These are phyloP conservation scores for Glarea lozoyensis DNA, from an alignment of 495 filamentous ascomycete genomes.

Conservation along the genomic window DNA sequence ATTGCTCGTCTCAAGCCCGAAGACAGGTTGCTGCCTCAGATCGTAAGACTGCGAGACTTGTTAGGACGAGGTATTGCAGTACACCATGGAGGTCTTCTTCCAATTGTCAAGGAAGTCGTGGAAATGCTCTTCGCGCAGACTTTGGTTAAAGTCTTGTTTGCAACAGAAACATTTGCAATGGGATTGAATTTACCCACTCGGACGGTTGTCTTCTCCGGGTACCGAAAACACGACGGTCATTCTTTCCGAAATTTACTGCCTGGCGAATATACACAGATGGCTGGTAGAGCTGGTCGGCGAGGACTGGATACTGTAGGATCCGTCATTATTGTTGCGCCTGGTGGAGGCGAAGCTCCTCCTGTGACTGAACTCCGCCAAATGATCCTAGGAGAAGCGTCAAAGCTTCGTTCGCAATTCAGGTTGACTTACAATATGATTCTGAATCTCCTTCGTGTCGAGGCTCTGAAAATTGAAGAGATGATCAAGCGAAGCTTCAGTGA, in stretches of 20 bases:
- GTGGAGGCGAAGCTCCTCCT: conserved; percentile 82
- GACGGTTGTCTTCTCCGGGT: conserved; percentile 96
- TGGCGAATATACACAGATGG: conserved; percentile 98
- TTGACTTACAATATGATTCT: conserved; percentile 99
- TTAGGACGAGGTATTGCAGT: conserved; percentile 86
- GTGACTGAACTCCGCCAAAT: conserved; percentile 72
- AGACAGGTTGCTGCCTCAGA: conserved; percentile 82
- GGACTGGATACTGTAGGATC: conserved; percentile 87
- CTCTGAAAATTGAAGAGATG: conserved; percentile 98
- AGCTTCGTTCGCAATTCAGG: conserved; percentile 90
- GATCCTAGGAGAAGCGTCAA: conserved; percentile 94
- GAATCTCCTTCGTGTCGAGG: conserved; percentile 90
- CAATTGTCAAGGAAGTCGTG: conserved; percentile 96
- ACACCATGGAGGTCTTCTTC: conserved; percentile 89
- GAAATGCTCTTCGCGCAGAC: conserved; percentile 95
- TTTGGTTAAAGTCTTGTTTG: conserved; percentile 91
- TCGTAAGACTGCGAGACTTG: conserved; percentile 76
- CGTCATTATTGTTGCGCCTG: conserved; percentile 83
- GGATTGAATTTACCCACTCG: conserved; percentile 91
- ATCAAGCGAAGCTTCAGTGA: conserved; percentile 99
- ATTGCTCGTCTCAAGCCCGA: conserved; percentile 87
- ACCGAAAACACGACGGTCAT: conserved; percentile 90
- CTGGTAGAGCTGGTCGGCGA: conserved; percentile 85
- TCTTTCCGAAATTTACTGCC: conserved; percentile 83
- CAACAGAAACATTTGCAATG: conserved; percentile 98